These are phyloP conservation scores for Proteromonas lacertae DNA, from an alignment of 352 stramenopile genomes.

Conservation along the genomic window DNA sequence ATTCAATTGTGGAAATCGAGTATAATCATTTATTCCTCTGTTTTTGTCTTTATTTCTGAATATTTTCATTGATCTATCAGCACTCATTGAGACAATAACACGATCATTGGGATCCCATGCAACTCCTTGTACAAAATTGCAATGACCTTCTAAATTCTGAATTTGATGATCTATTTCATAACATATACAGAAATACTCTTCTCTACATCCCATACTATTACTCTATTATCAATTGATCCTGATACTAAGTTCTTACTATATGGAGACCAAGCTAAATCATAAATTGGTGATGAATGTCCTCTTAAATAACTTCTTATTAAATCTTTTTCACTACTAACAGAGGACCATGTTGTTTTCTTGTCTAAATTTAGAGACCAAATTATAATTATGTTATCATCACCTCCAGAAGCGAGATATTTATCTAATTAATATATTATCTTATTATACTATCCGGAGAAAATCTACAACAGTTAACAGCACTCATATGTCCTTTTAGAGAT, in stretches of 20 bases:
- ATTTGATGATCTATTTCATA: background rate
- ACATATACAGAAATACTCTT: background rate
- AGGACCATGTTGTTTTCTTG: no score
- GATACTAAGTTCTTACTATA: background rate
- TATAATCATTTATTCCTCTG: no score
- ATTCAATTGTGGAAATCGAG: no score
- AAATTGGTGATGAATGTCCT: background rate
- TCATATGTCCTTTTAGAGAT: no score
- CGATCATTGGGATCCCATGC: conserved; percentile 48
- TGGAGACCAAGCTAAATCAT: conserved; percentile 1
- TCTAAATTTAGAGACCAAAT: no score
- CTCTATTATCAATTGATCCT: background rate
- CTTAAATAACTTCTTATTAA: background rate
- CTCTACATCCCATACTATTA: background rate
- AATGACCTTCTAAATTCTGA: conserved; percentile 18
- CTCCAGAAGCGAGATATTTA: no score
- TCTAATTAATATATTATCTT: no score
- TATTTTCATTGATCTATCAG: conserved; percentile 37
- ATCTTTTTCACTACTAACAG: no score
- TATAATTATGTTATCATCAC: no score
- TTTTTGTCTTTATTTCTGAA: no score
- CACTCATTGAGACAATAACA: conserved; percentile 36
- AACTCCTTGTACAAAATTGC: conserved; percentile 45
- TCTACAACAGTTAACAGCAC: no score
- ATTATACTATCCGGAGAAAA: no score